These are phyloP conservation scores for Pontederia paniculata DNA, from an alignment of 176 grass and related monocot species.

Conservation along the genomic window DNA sequence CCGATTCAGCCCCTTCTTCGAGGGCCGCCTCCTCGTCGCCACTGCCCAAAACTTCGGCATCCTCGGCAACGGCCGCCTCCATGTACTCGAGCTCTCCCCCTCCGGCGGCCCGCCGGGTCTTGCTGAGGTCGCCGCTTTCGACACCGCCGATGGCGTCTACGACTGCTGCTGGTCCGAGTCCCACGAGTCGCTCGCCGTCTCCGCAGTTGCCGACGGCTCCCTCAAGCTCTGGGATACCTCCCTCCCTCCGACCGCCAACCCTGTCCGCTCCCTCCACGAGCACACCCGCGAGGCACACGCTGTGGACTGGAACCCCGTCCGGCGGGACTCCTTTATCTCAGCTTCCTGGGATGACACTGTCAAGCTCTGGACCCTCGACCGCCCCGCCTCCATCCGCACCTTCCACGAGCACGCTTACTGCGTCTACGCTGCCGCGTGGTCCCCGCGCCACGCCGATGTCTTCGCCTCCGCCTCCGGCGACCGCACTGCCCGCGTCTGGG, in stretches of 20 bases:
- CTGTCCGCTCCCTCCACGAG: conserved; percentile 64
- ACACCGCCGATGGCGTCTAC: conserved; percentile 76
- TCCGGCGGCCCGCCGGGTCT: conserved; percentile 8
- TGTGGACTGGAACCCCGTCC: conserved; percentile 76
- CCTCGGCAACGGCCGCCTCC: conserved; percentile 83
- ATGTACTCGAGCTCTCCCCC: conserved; percentile 62
- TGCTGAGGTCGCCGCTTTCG: conserved; percentile 41
- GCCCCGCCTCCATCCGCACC: conserved; percentile 54
- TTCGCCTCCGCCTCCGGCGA: conserved; percentile 78
- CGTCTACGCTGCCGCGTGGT: conserved; percentile 69
- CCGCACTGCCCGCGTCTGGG: conserved; percentile 60
- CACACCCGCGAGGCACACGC: conserved; percentile 66
- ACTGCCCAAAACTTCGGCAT: conserved; percentile 77
- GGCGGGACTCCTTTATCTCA: conserved; percentile 64
- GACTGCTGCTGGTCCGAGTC: conserved; percentile 93
- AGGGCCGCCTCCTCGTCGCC: conserved; percentile 56
- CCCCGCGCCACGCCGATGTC: conserved; percentile 64
- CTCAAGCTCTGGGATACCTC: conserved; percentile 60
- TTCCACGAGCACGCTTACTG: conserved; percentile 78
- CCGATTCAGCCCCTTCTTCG: conserved; percentile 84
- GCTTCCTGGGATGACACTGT: conserved; percentile 78
- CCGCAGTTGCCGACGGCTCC: conserved; percentile 60
- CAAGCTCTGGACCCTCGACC: conserved; percentile 82
- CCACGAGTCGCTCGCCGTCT: conserved; percentile 62
- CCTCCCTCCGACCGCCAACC: conserved; percentile 49